A percentile compares a stretch with the other conserved stretches of the same genome.
Evolutionary conservation across 2,329 filamentous ascomycete genomes (phyloP).

Genomic region (Tolypocladium endophyticum): DNA sequence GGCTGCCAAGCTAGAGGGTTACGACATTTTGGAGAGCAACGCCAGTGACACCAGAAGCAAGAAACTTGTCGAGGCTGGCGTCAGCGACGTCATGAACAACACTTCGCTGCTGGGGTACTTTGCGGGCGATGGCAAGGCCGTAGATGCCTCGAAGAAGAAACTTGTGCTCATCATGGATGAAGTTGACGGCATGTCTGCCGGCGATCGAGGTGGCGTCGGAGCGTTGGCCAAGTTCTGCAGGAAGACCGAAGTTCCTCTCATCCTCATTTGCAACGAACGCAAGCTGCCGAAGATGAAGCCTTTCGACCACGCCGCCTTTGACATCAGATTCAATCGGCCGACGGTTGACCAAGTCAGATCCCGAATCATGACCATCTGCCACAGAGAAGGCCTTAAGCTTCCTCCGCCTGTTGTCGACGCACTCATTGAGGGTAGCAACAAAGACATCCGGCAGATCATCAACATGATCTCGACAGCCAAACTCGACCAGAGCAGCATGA

Average conservation of each 20-base stretch:
- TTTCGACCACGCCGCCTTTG: constrained; percentile 77
- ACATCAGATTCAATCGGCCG: constrained; percentile 79
- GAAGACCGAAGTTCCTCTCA: constrained; percentile 89
- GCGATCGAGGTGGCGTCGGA: constrained; percentile 90
- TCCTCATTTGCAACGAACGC: constrained; percentile 96
- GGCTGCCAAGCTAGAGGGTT: constrained; percentile 84
- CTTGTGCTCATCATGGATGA: constrained; percentile 97
- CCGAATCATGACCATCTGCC: constrained; percentile 90
- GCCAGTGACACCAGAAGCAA: constrained; percentile 95
- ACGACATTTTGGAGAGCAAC: constrained; percentile 89
- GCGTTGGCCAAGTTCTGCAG: constrained; percentile 90
- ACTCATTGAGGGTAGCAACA: constrained; percentile 87
- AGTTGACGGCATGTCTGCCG: constrained; percentile 96
- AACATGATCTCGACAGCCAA: constrained; percentile 97
- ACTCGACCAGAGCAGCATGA: constrained; percentile 69
- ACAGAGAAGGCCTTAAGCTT: constrained; percentile 80
- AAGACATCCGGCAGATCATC: constrained; percentile 94
- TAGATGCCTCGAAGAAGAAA: constrained; percentile 78
- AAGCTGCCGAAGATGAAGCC: constrained; percentile 95
- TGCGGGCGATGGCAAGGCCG: constrained; percentile 67
- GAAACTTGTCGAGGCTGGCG: constrained; percentile 78
- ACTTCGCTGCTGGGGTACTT: constrained; percentile 90
- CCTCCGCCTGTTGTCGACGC: constrained; percentile 77
- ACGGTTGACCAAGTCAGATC: constrained; percentile 86
- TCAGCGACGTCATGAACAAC: constrained; percentile 88